Percentiles rank a stretch among this genome's conserved stretches.
Evolutionary conservation across 805 yeast genomes (phyloP).

Genomic region (Candida endomychidarum): DNA sequence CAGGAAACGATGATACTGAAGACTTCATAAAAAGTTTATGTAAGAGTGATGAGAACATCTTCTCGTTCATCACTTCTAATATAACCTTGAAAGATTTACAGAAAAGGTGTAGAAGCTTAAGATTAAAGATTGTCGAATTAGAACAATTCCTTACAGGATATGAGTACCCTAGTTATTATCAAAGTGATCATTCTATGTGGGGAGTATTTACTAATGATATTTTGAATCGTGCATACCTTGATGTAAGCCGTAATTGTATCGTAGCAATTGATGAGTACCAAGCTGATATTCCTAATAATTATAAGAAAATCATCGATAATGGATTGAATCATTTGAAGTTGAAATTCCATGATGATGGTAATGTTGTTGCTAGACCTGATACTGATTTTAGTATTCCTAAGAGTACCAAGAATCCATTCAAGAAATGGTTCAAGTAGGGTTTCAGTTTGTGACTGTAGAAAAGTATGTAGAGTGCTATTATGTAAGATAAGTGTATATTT

Average conservation of each 20-base stretch:
- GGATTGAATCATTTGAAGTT: conserved; percentile 32
- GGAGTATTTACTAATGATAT: conserved; percentile 33
- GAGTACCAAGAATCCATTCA: conserved; percentile 33
- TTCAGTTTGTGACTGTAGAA: too few relatives aligned
- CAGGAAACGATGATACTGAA: conserved; percentile 50
- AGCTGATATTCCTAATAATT: conserved; percentile 23
- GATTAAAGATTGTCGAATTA: conserved; percentile 28
- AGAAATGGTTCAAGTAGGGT: conserved; percentile 36
- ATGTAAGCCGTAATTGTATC: conserved; percentile 29
- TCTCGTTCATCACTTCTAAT: conserved; percentile 42
- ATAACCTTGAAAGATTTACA: conserved; percentile 44
- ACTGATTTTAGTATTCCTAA: conserved; percentile 2
- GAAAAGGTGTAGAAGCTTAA: conserved; percentile 36
- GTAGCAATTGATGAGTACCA: conserved; percentile 28
- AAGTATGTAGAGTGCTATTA: too few relatives aligned
- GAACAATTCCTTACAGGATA: conserved; percentile 30
- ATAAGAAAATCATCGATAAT: conserved; percentile 31
- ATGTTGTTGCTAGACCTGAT: neutral
- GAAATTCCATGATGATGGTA: conserved; percentile 25
- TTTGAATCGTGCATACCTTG: conserved; percentile 29
- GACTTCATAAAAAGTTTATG: conserved; percentile 50
- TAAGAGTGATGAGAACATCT: conserved; percentile 29
- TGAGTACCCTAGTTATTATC: conserved; percentile 33
- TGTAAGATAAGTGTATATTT: too few relatives aligned
- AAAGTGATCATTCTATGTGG: conserved; percentile 29